Conservation (phyloP, 768 basidiomycete genomes). For the Auricularia sp. region DNA sequence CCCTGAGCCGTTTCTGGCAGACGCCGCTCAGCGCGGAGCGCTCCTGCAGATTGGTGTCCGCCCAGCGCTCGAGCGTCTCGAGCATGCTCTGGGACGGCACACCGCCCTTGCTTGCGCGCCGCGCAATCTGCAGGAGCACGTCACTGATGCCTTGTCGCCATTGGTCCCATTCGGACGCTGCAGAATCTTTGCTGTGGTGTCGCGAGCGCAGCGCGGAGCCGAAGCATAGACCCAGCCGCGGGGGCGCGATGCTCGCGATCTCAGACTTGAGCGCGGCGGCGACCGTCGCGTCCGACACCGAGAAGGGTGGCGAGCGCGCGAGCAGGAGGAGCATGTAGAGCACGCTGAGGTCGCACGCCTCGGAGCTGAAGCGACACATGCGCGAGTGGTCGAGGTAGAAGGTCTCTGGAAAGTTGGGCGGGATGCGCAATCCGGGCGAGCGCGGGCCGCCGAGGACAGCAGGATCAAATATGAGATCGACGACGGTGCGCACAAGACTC, state of each 20-base stretch:
- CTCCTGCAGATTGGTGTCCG: constrained; percentile 52
- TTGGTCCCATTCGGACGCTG: constrained; percentile 24
- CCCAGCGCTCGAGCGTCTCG: constrained; percentile 41
- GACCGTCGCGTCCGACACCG: not conserved
- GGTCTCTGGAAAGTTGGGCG: constrained; percentile 60
- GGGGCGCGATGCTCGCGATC: not conserved
- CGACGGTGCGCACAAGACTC: not conserved
- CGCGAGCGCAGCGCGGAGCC: not conserved
- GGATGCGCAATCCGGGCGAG: constrained; percentile 16
- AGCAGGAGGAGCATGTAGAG: constrained; percentile 75
- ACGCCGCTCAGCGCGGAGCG: constrained; percentile 50
- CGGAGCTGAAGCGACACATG: constrained; percentile 52
- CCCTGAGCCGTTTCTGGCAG: constrained; percentile 53
- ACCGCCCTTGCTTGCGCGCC: constrained; percentile 44
- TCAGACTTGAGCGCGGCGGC: not conserved
- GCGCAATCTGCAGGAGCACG: constrained; percentile 67
- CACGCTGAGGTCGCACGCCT: constrained; percentile 64
- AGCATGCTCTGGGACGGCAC: not conserved
- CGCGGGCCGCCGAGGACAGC: constrained; percentile 31
- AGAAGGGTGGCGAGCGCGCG: constrained; percentile 33
- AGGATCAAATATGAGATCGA: constrained; percentile 34
- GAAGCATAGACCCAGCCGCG: not conserved
- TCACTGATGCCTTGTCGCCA: constrained; percentile 51
- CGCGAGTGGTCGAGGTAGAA: constrained; percentile 71
- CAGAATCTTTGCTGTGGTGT: not conserved